These are phyloP conservation scores for Magnusiomyces fungicola DNA, from an alignment of 1,139 yeast species.

Conservation along the genomic window DNA sequence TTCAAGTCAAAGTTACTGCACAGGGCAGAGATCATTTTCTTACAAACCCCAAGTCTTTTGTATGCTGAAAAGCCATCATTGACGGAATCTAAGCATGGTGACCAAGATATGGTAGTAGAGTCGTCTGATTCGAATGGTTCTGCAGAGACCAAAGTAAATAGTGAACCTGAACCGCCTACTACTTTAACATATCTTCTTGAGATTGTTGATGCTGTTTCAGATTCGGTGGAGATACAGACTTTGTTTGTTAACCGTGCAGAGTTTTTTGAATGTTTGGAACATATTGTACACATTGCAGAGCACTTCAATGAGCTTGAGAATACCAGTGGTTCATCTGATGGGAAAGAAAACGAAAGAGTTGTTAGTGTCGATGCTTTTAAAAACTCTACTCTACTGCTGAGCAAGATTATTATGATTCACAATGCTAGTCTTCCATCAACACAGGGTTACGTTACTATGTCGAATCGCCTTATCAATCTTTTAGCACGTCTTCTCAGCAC, in stretches of 20 bases:
- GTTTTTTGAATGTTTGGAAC: conserved; percentile 18
- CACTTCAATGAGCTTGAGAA: not conserved
- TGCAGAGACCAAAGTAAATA: too few relatives aligned
- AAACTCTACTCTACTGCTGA: conserved; percentile 36
- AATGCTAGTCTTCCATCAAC: conserved; percentile 19
- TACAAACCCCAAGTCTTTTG: conserved; percentile 33
- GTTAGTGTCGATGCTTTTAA: not conserved
- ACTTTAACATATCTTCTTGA: conserved; percentile 24
- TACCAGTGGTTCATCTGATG: not conserved
- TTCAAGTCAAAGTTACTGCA: conserved; percentile 33
- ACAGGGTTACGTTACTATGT: conserved; percentile 25
- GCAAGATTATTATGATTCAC: conserved; percentile 56
- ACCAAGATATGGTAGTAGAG: too few relatives aligned
- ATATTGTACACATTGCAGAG: not conserved
- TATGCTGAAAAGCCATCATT: too few relatives aligned
- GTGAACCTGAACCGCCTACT: too few relatives aligned
- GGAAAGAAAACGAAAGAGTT: not conserved
- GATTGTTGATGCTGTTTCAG: conserved; percentile 28
- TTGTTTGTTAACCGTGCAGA: conserved; percentile 20
- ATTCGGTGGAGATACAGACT: conserved; percentile 20
- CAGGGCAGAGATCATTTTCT: conserved; percentile 38
- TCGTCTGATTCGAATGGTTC: too few relatives aligned
- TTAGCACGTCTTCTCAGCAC: conserved; percentile 39
- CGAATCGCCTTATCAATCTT: conserved; percentile 34
- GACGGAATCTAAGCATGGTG: too few relatives aligned